phyloP scores from a whole-genome alignment of 208 protist genomes.

The Trypanosoma lewisi region DNA sequence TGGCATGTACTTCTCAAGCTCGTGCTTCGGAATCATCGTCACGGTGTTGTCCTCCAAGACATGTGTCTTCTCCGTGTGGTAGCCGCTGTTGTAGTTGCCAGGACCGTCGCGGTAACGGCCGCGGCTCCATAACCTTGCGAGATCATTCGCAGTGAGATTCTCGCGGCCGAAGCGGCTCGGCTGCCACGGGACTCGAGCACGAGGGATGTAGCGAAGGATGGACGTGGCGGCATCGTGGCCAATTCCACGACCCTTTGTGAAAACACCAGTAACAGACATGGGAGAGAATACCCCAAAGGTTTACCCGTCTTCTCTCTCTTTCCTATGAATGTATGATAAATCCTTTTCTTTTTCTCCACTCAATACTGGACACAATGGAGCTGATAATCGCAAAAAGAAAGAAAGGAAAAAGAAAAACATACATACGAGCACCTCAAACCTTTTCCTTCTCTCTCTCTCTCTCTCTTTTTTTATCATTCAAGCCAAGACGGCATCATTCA shows the following conservation, averaged over 20 bases:
- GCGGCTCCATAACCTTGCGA: conserved; percentile 67
- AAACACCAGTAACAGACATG: conserved; percentile 84
- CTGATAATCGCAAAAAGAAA: conserved; percentile 11
- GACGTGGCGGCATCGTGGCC: conserved; percentile 61
- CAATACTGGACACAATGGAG: too few species aligned
- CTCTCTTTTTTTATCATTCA: too few species aligned
- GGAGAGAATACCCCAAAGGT: too few species aligned
- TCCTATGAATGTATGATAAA: too few species aligned
- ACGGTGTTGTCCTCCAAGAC: conserved; percentile 78
- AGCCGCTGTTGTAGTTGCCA: conserved; percentile 89
- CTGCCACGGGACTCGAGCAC: conserved; percentile 86
- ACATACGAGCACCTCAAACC: not conserved
- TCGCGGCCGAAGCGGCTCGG: conserved; percentile 83
- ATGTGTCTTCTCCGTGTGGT: conserved; percentile 81
- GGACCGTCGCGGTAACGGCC: conserved; percentile 79
- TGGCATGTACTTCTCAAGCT: conserved; percentile 91
- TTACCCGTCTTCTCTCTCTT: too few species aligned
- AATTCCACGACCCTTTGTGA: conserved; percentile 57
- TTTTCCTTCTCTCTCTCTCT: too few species aligned
- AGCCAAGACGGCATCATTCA: not conserved
- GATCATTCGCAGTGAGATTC: conserved; percentile 74
- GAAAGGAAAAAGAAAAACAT: conserved; percentile 10
- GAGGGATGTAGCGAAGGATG: conserved; percentile 83
- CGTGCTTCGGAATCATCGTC: conserved; percentile 84
- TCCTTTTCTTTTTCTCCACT: too few species aligned